These are phyloP conservation scores for Populus simonii DNA, from an alignment of 345 rosid species.

Conservation along the genomic window DNA sequence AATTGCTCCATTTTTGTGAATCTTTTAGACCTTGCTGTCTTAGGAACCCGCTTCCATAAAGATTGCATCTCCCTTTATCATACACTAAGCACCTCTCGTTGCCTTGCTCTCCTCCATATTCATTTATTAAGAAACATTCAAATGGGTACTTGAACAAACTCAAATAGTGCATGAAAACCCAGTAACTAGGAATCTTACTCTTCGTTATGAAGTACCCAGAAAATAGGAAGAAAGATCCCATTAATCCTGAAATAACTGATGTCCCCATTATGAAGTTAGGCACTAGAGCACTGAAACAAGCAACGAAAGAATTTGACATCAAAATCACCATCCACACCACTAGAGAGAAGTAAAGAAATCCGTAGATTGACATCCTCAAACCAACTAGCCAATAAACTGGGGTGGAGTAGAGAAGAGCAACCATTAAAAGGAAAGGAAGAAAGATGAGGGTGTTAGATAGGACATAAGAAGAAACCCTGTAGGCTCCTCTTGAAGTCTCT, in stretches of 20 bases:
- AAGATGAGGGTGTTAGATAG: conserved; percentile 64
- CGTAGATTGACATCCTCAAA: conserved; percentile 49
- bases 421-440: conserved; percentile 67
- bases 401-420: conserved; percentile 57
- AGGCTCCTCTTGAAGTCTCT: conserved; percentile 81
- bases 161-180: conserved; percentile 84
- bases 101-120: conserved; percentile 61
- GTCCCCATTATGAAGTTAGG: conserved; percentile 95
- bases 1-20: conserved; percentile 71
- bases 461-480: conserved; percentile 68
- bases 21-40: conserved; percentile 55
- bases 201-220: conserved; percentile 79
- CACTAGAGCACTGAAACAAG: conserved; percentile 88
- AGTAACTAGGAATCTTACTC: conserved; percentile 64
- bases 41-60: conserved; percentile 49
- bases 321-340: conserved; percentile 74
- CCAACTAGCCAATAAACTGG: conserved; percentile 94
- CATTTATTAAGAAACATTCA: conserved; percentile 75
- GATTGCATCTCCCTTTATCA: conserved; percentile 34
- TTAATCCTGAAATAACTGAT: conserved; percentile 77
- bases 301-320: conserved; percentile 85
- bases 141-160: conserved; percentile 83
- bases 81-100: conserved; percentile 37
- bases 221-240: conserved; percentile 92
- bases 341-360: conserved; percentile 65